Evolutionary conservation across 371 early-diverging fungal species (phyloP), one percentile per base, ranked within the genome.

Genomic region (Mucor sp.): DNA sequence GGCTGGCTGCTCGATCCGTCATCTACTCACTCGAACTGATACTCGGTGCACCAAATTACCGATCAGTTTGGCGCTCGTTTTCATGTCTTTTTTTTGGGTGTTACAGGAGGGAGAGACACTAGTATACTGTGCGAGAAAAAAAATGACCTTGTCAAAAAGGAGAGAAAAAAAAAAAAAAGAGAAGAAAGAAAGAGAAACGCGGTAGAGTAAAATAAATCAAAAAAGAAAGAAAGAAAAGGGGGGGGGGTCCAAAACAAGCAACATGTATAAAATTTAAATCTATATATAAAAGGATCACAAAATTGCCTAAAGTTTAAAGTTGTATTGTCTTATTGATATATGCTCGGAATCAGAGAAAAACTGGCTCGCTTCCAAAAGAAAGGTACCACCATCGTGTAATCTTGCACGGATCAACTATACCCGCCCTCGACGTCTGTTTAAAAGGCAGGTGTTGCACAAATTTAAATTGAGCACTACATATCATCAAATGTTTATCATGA

Each of bases 41-140:
- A 86, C 70, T 69, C 87, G 76, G 71, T 80, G 82, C 62, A 84
- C 83, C 48, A 86, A 67, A 58, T 77, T 80, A 30, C 78, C 63
- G 53, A 85, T 84, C 48, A 86, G 79, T 65, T 80, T 82, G 39
- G 81, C 82, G 60, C 81, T 79, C 25, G 78, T 74, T 48, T 71
- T 71, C 82, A 81, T 82, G 7, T 33, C 25, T 28, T 59, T 47
- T 32, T 32, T 5, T 21, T 27, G 1, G 33, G 37, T 56, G 21
- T 33, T 33, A 23, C n/a, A 59, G 11, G 39, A 6, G 9, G 14
- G 8, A 59, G 5, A 37, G 1, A 59, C 14, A n/a, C n/a, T n/a
- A n/a, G n/a, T n/a, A n/a, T n/a, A n/a, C n/a, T n/a, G n/a, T 41
- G 17, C 17, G 17, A 1, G 37, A 59, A 59, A 58, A 14, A 35